These are phyloP conservation scores for Tetracentron sinense DNA, from an alignment of 164 flowering plant genomes.

Conservation along the genomic window DNA sequence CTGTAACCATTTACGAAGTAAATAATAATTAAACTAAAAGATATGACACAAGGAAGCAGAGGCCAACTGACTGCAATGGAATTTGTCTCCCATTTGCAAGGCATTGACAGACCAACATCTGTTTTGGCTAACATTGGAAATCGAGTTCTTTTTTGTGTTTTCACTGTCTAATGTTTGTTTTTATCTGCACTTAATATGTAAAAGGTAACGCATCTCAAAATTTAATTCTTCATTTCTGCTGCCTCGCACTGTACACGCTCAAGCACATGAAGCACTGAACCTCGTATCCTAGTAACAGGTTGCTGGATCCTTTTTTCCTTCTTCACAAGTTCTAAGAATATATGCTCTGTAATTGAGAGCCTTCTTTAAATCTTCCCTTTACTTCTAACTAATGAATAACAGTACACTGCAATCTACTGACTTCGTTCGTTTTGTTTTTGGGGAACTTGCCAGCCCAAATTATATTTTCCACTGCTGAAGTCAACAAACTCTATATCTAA, in stretches of 20 bases:
- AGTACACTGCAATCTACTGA: conserved; percentile 2
- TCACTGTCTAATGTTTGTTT: not conserved
- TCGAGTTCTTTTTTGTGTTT: not conserved
- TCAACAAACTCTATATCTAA: conserved; percentile 28
- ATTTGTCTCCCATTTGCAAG: not conserved
- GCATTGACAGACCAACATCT: not conserved
- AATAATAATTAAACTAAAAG: not conserved
- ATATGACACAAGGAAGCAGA: not conserved
- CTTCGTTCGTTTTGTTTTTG: conserved; percentile 10
- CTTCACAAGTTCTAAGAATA: no score
- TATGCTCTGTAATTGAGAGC: not conserved
- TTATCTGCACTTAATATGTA: not conserved
- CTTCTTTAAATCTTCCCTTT: not conserved
- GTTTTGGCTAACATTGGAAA: not conserved
- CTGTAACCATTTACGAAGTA: not conserved
- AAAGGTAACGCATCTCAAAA: not conserved
- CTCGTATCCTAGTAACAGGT: not conserved
- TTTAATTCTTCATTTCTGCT: not conserved
- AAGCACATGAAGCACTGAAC: not conserved
- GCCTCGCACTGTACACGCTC: not conserved
- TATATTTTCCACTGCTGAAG: conserved; percentile 55
- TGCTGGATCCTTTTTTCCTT: no score
- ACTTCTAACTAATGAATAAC: not conserved
- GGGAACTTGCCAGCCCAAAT: conserved; percentile 47
- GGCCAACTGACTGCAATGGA: not conserved